Base-by-base conservation (phyloP, 176 grass and related monocot genomes). In the Paspalum notatum region DNA sequence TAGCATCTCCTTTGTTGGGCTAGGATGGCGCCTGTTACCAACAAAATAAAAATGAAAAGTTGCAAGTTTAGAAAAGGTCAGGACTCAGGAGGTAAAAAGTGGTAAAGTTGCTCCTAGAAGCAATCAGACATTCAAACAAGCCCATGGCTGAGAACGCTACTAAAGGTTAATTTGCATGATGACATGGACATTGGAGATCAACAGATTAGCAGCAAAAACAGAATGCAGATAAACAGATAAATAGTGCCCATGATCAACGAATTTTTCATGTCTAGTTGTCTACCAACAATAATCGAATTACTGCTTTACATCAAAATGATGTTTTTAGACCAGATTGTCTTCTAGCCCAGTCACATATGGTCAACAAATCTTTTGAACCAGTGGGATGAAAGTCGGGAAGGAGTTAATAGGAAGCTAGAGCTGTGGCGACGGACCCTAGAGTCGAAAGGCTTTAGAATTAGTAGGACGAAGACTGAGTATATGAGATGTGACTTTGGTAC, bases 1-100 rank as follows among this genome's bases (percentile, higher is more conserved):
- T 43, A 98, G 96, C 96, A 98, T 98, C 85, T 98, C 90, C 61
- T 95, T 95, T 11, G 90, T 98, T 61, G 96, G 92, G 61, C 77
- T 95, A 56, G 96, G 96, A 90, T 98, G 96, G 9, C 92, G 92
- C 85, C 92, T 98, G 45, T 77, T 77, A 24, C 13, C 75, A 73
- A 83, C 85, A 79, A 83, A 84, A 81, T 72, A 12, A 61, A 83
- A 84, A 81, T 72, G 12, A 61, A 90, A 77, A 85, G 68, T 72
- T 75, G n/a, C 40, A 58, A 13, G 37, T 20, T 82, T 51, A 49
- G 45, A 85, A 62, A 67, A 82, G 38, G 50, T 81, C 74, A 78
- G 9, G 25, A 64, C 44, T 81, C 74, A 78, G 9, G 25, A 64
- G 73, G 55, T 87, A 13, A 69, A 80, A 62, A 62, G 8, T 56